phyloP scores from a whole-genome alignment of 2,329 filamentous ascomycete species.

The Plenodomus biglobosus region DNA sequence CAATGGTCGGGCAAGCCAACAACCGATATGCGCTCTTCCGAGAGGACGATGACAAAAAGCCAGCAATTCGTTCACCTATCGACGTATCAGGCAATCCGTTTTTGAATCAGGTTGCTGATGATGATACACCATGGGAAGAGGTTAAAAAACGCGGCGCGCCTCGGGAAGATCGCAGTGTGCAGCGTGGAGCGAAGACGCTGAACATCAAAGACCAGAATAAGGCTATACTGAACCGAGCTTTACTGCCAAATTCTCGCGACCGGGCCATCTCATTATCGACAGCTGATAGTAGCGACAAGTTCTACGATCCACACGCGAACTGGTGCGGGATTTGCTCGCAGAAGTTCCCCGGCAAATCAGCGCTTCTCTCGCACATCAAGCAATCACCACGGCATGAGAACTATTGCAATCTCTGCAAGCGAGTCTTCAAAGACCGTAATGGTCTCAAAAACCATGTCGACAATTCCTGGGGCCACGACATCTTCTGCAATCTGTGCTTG shows the following conservation, averaged over 20 bases:
- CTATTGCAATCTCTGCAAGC: slow-evolving; percentile 42
- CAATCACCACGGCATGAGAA: slow-evolving; percentile 27
- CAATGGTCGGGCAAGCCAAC: slow-evolving; percentile 17
- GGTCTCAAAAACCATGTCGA: slow-evolving; percentile 41
- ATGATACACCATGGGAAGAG: slow-evolving; percentile 30
- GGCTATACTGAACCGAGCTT: neutral
- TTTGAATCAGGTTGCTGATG: slow-evolving; percentile 26
- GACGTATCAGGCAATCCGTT: slow-evolving; percentile 20
- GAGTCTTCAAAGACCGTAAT: slow-evolving; percentile 39
- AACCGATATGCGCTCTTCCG: slow-evolving; percentile 33
- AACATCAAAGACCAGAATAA: slow-evolving; percentile 12
- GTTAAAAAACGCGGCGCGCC: slow-evolving; percentile 24
- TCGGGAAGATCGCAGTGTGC: neutral
- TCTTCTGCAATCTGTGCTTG: slow-evolving; percentile 38
- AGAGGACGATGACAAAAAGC: slow-evolving; percentile 11
- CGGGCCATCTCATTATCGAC: slow-evolving; percentile 11
- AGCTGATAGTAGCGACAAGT: slow-evolving; percentile 11
- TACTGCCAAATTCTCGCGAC: slow-evolving; percentile 4
- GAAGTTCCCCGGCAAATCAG: slow-evolving; percentile 25
- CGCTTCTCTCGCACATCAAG: slow-evolving; percentile 32
- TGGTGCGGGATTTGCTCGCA: slow-evolving; percentile 38
- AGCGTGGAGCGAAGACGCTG: slow-evolving; percentile 6
- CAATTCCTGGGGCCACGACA: slow-evolving; percentile 29
- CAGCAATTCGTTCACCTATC: slow-evolving; percentile 1
- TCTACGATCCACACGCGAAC: slow-evolving; percentile 25